Conservation (phyloP, 176 grass and related monocot species). For the Oryza longistaminata region DNA sequence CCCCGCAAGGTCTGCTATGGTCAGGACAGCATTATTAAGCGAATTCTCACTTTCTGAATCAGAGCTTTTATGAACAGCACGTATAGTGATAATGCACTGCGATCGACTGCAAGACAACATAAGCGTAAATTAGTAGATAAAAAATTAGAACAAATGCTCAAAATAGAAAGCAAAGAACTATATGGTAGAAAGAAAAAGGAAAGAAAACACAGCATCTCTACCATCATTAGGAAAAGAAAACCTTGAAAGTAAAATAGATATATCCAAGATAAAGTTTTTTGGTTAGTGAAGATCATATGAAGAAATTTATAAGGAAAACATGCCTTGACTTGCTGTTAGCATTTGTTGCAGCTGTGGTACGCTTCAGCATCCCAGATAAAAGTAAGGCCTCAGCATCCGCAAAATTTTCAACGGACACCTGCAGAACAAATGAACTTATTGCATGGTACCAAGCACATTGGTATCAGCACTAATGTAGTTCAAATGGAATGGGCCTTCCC, state of each 20-base stretch:
- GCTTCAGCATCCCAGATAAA: slow-evolving; percentile 65
- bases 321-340: slow-evolving; percentile 88
- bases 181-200: neutral
- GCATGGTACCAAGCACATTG: slow-evolving; percentile 11
- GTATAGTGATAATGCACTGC: slow-evolving; percentile 85
- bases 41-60: slow-evolving; percentile 33
- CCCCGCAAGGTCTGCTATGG: slow-evolving; percentile 89
- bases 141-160: neutral
- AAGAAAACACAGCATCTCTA: neutral
- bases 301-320: slow-evolving; percentile 31
- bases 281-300: slow-evolving; percentile 3
- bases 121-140: neutral
- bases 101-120: slow-evolving; percentile 65
- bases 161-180: neutral
- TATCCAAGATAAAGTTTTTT: slow-evolving; percentile 17
- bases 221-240: neutral
- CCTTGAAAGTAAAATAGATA: neutral
- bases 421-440: slow-evolving; percentile 37
- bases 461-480: neutral
- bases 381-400: slow-evolving; percentile 61
- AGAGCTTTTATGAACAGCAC: slow-evolving; percentile 22
- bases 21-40: slow-evolving; percentile 54
- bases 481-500: slow-evolving; percentile 1
- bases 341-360: slow-evolving; percentile 88
- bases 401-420: slow-evolving; percentile 60